phyloP scores from a whole-genome alignment of 2,329 filamentous ascomycete genomes.

The Nothopassalora personata region DNA sequence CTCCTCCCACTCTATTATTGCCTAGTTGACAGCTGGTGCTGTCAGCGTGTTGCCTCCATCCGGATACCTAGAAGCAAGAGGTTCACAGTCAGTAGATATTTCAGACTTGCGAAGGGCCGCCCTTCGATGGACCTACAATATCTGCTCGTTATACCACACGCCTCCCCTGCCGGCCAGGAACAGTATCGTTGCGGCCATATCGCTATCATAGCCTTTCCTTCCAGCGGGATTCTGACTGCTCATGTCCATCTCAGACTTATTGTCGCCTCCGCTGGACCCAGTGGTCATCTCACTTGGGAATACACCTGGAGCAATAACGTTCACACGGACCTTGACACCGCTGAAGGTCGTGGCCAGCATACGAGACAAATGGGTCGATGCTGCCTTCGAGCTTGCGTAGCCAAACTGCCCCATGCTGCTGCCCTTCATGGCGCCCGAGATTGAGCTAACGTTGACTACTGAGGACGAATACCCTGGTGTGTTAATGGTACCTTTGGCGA shows the following conservation, averaged over 20 bases:
- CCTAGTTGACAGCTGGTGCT: slow-evolving; percentile 2
- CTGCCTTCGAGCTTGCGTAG: slow-evolving; percentile 49
- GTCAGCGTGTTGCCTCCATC: slow-evolving; percentile 12
- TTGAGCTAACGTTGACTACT: slow-evolving; percentile 52
- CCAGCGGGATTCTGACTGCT: slow-evolving; percentile 42
- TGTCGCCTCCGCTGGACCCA: slow-evolving; percentile 41
- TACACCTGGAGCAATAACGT: slow-evolving; percentile 41
- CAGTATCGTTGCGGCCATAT: slow-evolving; percentile 49
- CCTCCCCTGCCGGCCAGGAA: slow-evolving; percentile 49
- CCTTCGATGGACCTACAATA: slow-evolving; percentile 32
- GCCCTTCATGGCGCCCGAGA: slow-evolving; percentile 53
- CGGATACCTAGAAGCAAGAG: too few species aligned
- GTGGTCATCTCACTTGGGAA: slow-evolving; percentile 48
- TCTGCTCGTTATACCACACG: slow-evolving; percentile 50
- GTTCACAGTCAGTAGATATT: too few species aligned
- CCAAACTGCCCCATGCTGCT: slow-evolving; percentile 48
- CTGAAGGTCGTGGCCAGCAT: slow-evolving; percentile 45
- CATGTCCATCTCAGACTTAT: slow-evolving; percentile 43
- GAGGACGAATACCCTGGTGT: slow-evolving; percentile 46
- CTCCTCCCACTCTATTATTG: not conserved
- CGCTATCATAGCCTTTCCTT: slow-evolving; percentile 41
- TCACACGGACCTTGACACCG: slow-evolving; percentile 40
- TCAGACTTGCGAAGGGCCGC: too few species aligned
- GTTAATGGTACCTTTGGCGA: slow-evolving; percentile 44
- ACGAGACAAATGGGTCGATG: slow-evolving; percentile 41